Base-by-base conservation (phyloP, 805 yeast species). In the Yamadazyma paraphyllophila region DNA sequence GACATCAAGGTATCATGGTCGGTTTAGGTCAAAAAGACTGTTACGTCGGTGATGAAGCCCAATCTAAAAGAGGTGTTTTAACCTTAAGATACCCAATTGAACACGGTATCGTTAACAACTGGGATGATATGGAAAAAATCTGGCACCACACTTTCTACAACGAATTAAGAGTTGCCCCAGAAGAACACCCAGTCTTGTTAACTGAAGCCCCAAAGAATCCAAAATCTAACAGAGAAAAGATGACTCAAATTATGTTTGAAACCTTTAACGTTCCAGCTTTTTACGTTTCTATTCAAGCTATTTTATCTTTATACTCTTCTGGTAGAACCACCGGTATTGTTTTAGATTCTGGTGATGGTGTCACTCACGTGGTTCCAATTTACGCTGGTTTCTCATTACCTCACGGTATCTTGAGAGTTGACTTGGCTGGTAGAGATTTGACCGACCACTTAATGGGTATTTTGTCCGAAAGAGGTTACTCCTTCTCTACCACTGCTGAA, bases 11-110 rank as follows among this genome's bases (percentile, higher is more conserved):
- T 85, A 91, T 90, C 82, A 91, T 91, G 97, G 98, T 92, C 63
- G 99, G 99, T 76, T 90, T 94, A 97, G 97, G 97, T 73, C 98
- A 94, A 81, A 94, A 94, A 81, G 99, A 94, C 80, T 92, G 97
- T 49, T 94, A 94, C 68, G 98, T 94, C 69, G 99, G 99, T 71
- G 98, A 94, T 73, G 98, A 94, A 80, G 99, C 98, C 55, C 99
- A 94, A 81, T 90, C 97, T 65, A 94, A 94, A 87, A 90, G 99
- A 88, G 99, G 99, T 91, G 91, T 94, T 73, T 85, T 94, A 71
- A 89, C 97, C 66, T 81, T 94, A 73, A 88, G 96, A 78, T 94
- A 94, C 82, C 99, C 99, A 71, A 94, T 92, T 71, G 98, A 94
- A 82, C 99, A 94, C 82, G 99, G 99, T 88, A 90, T 94, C 63